Conservation (phyloP, 306 rosid species). For the Chamaecrista fasciculata region DNA sequence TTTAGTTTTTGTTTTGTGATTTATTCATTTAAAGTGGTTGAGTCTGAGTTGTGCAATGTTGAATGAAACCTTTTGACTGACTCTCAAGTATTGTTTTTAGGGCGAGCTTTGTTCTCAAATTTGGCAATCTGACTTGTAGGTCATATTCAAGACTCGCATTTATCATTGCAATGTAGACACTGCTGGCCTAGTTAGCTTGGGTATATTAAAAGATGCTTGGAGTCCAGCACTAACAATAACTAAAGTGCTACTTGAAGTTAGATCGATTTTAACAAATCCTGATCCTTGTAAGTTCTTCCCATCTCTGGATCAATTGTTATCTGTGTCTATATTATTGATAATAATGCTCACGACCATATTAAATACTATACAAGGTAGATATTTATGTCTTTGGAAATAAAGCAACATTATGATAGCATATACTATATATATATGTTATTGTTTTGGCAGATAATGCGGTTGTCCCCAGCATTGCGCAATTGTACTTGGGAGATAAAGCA, state of each 20-base stretch:
- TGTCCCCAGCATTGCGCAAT: constrained; percentile 66
- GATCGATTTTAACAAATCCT: constrained; percentile 65
- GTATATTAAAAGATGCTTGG: constrained; percentile 83
- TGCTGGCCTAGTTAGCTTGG: constrained; percentile 58
- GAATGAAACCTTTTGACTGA: not conserved
- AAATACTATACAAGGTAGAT: not conserved
- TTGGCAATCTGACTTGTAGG: constrained; percentile 46
- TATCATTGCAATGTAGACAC: constrained; percentile 84
- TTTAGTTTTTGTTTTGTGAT: not conserved
- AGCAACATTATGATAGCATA: no score
- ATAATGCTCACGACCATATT: not conserved
- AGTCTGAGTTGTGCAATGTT: not conserved
- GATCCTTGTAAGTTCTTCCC: constrained; percentile 69
- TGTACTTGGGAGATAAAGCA: constrained; percentile 68
- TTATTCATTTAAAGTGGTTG: not conserved
- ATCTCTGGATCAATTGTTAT: not conserved
- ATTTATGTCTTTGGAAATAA: constrained; percentile 4
- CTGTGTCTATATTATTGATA: not conserved
- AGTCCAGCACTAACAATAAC: constrained; percentile 91
- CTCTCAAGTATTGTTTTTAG: not conserved
- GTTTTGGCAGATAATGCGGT: constrained; percentile 61
- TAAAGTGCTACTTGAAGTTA: constrained; percentile 68
- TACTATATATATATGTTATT: no score
- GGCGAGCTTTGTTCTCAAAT: constrained; percentile 10
- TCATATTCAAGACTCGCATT: constrained; percentile 79